phyloP scores from a whole-genome alignment of 2,329 filamentous ascomycete species.

The Penicillium janthinellum region DNA sequence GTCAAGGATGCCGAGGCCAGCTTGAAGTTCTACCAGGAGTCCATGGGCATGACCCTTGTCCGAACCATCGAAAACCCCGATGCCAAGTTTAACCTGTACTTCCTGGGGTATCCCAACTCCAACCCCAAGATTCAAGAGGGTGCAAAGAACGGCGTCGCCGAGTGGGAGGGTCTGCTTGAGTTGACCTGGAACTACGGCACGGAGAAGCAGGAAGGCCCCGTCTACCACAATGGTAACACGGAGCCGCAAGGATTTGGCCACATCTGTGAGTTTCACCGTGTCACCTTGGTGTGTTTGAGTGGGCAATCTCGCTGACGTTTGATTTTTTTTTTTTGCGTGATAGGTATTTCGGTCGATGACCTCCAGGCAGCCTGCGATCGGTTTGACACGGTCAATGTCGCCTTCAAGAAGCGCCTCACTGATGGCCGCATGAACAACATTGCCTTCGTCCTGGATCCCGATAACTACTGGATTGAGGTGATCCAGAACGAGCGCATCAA shows the following conservation, averaged over 20 bases:
- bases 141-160: constrained; percentile 60
- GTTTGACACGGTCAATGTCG: constrained; percentile 78
- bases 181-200: constrained; percentile 78
- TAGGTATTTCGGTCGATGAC: constrained; percentile 80
- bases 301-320: background rate
- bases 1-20: constrained; percentile 79
- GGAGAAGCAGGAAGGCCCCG: constrained; percentile 75
- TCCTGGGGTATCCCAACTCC: constrained; percentile 74
- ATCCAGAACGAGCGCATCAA: constrained; percentile 68
- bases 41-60: constrained; percentile 83
- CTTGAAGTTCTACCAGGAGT: constrained; percentile 78
- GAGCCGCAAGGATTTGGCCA: constrained; percentile 94
- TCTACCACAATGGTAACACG: constrained; percentile 93
- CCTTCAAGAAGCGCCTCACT: constrained; percentile 94
- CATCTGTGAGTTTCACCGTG: constrained; percentile 65
- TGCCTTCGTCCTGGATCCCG: constrained; percentile 86
- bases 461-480: constrained; percentile 76
- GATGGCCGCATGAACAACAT: constrained; percentile 92
- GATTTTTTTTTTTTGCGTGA: constrained; percentile 2
- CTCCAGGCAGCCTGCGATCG: constrained; percentile 83
- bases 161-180: constrained; percentile 83
- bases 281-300: background rate
- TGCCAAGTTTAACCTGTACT: constrained; percentile 86
- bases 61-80: constrained; percentile 70
- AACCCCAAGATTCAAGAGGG: constrained; percentile 55